Base-by-base conservation (phyloP, 768 basidiomycete species). In the Gymnopilus dilepis region DNA sequence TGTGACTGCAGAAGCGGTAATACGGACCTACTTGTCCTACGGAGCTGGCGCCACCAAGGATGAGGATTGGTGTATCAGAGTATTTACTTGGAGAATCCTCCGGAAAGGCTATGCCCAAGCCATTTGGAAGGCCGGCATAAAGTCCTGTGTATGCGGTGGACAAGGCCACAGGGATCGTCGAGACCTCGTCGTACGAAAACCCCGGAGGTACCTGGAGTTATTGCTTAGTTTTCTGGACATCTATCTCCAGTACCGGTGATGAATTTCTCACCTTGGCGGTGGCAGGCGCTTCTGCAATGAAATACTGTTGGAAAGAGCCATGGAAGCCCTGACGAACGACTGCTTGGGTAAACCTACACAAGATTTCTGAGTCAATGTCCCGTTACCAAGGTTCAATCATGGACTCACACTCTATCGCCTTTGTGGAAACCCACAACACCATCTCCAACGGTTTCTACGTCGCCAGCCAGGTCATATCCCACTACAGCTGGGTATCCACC, bases 321-420 rank as follows among this genome's bases (percentile, higher is more conserved):
- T 61, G 28, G 77, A 75, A 37, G 34, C 34, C 45, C 78, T 79
- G 19, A 70, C 67, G 21, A 76, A 79, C 22, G 69, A 72, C 9
- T 80, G 78, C 52, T 78, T 77, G 58, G 42, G 17, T 19, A 62
- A 62, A 6, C 57, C 61, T n/a, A 41, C 7, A 12, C 40, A 45
- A n/a, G 9, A 60, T n/a, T 54, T 12, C 59, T 59, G 28, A 50
- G 47, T 51, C 9, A 26, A 15, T 37, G 12, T 13, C 26, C 17
- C 17, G 12, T 30, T 24, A 15, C 2, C 12, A 50, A 4, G 24
- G 11, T 19, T 0, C n/a, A 40, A 19, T 30, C 4, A 15, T 15
- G n/a, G 12, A 62, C 80, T 67, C 67, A 83, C 82, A 86, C 80
- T 66, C 77, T 72, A 66, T 86, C 83, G 4, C 85, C 86, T 41